Evolutionary conservation across 2,329 filamentous ascomycete species (phyloP), one percentile per base, ranked within the genome.

Genomic region (Claviceps cyperi): DNA sequence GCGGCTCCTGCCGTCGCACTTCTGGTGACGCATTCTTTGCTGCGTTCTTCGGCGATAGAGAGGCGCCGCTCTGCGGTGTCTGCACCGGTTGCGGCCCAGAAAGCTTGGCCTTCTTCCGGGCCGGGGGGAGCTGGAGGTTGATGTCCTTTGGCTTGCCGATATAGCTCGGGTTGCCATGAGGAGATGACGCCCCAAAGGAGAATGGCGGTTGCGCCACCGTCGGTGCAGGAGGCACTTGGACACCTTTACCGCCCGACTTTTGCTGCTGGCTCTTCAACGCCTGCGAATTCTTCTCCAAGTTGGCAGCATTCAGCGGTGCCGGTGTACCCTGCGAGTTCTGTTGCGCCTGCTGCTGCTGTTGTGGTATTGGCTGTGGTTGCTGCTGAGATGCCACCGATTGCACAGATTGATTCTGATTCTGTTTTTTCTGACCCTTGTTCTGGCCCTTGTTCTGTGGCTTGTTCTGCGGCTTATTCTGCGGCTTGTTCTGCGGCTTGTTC

Each of bases 141-240:
- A 77, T 76, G 35, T 81, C 63, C 47, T 72, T 67, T 2, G 72
- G 67, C 59, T 70, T 74, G 59, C 64, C 68, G 44, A 74, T 71
- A 54, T 80, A 80, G 6, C 67, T 70, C 2, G 79, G 79, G 51
- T 76, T 74, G 13, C 78, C 79, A 54, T 79, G 75, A 35, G 80
- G 79, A 5, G 79, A 81, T 8, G 70, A 65, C 17, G 70, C 73
- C 13, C 73, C 73, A 51, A 81, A 72, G 24, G 68, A 64, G 60
- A 79, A 80, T 0, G 78, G 78, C 15, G 77, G 73, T 54, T 80
- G 76, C 14, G 72, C 58, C 1, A 73, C 73, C 0, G 76, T 81
- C 15, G 79, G 78, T 9, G 79, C 77, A 13, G 76, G 69, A 3
- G 78, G 77, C 0, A 73, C 64, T 53, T 75, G 71, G 8, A 66